Evolutionary conservation across 1,139 yeast species (phyloP), one percentile per base, ranked within the genome.

Genomic region (Zygosaccharomyces sapae): DNA sequence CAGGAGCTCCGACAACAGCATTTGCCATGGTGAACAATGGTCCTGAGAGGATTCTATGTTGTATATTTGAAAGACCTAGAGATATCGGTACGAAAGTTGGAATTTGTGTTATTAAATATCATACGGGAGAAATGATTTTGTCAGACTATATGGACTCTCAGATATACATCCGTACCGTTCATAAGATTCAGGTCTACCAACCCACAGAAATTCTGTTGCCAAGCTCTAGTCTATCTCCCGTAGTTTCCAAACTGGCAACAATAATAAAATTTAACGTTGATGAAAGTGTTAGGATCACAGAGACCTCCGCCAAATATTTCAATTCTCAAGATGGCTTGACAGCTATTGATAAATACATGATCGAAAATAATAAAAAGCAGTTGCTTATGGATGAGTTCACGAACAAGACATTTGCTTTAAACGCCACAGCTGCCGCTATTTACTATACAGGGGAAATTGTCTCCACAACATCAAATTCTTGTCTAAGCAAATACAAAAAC

Each of bases 121-220:
- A 59, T 25, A 68, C 72, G 1, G 75, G 74, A 5, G 70, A 67
- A 41, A 51, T 74, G 45, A 55, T 53, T 3, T 46, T 70, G 13
- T 62, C 69, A 2, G 69, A 65, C 10, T 65, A 70, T 31, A 56
- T 65, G 18, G 79, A 75, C 52, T 69, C 79, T 0, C 76, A 70
- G 53, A 73, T 77, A 0, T 74, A 66, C 52, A 73, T 73, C 1
- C 59, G 77, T 44, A 71, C 77, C 0, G 58, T 75, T 7, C 74
- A 75, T 51, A 72, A 71, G 48, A 44, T 74, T 0, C 66, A 67
- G 19, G 64, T 73, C 1, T 63, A 62, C 46, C 61, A 62, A 29
- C 75, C 77, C 0, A 56, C 69, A 1, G 72, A 68, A 33, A 62
- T 73, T 2, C 47, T 72, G 3, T 44, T 73, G 4, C 73, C 76